A percentile compares a stretch with the other conserved stretches of the same genome.
Conservation (phyloP, 2,329 filamentous ascomycete species). For the Zasmidium angulare region DNA sequence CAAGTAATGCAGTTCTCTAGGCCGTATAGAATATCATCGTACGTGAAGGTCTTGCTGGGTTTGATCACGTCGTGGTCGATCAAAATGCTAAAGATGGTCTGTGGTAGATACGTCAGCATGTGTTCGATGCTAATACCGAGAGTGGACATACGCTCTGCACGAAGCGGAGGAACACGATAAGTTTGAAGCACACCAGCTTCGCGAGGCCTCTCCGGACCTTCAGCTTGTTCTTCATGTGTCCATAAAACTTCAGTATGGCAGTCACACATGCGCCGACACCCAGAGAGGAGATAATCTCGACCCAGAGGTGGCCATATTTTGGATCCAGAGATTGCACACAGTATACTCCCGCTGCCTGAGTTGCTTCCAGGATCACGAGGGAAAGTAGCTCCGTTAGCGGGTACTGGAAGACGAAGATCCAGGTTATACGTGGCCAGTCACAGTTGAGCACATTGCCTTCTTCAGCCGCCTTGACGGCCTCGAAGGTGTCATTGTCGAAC, state of each 20-base stretch:
- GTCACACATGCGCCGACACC: conserved; percentile 25
- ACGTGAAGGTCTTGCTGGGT: conserved; percentile 18
- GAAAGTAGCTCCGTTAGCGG: conserved; percentile 25
- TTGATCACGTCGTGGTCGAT: conserved; percentile 27
- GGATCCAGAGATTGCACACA: conserved; percentile 25
- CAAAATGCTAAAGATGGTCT: conserved; percentile 28
- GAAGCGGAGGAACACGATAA: conserved; percentile 31
- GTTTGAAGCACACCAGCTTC: conserved; percentile 32
- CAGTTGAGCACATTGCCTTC: conserved; percentile 15
- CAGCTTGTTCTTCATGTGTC: conserved; percentile 23
- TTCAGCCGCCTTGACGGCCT: conserved; percentile 20
- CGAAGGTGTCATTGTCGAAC: conserved; percentile 23
- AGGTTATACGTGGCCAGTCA: conserved; percentile 25
- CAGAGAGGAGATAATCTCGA: conserved; percentile 19
- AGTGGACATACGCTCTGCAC: conserved; percentile 15
- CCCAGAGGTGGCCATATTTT: conserved; percentile 26
- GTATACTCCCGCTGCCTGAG: conserved; percentile 26
- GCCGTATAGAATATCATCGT: conserved; percentile 31
- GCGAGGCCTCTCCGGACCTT: conserved; percentile 22
- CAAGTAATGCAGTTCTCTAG: conserved; percentile 25
- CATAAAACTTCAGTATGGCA: conserved; percentile 27
- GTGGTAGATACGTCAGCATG: neutral
- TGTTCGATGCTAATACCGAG: neutral
- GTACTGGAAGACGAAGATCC: conserved; percentile 32
- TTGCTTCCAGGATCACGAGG: conserved; percentile 24